Evolutionary conservation across 768 basidiomycete species (phyloP).

Genomic region (Grammothele lineata): DNA sequence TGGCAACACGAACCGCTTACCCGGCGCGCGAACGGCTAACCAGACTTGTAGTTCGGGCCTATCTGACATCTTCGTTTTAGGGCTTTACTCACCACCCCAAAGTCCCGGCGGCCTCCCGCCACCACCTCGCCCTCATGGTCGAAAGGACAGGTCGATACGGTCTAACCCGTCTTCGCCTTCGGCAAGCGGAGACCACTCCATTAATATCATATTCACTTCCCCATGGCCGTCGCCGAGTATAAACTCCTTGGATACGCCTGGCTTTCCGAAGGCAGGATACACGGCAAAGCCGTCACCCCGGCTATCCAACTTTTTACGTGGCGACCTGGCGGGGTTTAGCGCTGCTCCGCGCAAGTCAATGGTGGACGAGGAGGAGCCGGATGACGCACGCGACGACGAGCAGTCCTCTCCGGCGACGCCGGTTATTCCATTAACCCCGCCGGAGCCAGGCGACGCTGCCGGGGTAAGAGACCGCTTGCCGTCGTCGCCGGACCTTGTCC

Average conservation of each 20-base stretch:
- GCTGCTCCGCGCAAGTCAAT: conserved; percentile 1
- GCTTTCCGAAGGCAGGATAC: conserved; percentile 27
- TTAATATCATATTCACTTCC: conserved; percentile 7
- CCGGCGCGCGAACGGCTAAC: not conserved
- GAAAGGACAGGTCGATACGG: conserved; percentile 5
- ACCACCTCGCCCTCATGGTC: conserved; percentile 21
- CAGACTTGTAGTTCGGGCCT: no score
- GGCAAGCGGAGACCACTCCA: conserved; percentile 5
- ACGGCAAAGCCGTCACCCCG: conserved; percentile 35
- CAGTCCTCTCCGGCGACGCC: no score
- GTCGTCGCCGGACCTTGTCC: no score
- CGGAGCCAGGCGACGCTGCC: no score
- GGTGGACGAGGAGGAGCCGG: not conserved
- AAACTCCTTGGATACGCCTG: conserved; percentile 7
- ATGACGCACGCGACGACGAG: no score
- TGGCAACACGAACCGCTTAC: not conserved
- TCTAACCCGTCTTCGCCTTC: conserved; percentile 15
- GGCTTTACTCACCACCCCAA: not conserved
- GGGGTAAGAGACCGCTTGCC: no score
- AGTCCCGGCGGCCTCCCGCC: conserved; percentile 17
- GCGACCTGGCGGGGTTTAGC: conserved; percentile 5
- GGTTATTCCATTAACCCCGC: no score
- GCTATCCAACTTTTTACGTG: conserved; percentile 17
- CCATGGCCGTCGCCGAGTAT: conserved; percentile 6
- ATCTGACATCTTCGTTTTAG: conserved; percentile 3